A percentile compares a stretch with the other conserved stretches of the same genome.
phyloP scores from a whole-genome alignment of 345 rosid genomes.

The Trapa bicornis region DNA sequence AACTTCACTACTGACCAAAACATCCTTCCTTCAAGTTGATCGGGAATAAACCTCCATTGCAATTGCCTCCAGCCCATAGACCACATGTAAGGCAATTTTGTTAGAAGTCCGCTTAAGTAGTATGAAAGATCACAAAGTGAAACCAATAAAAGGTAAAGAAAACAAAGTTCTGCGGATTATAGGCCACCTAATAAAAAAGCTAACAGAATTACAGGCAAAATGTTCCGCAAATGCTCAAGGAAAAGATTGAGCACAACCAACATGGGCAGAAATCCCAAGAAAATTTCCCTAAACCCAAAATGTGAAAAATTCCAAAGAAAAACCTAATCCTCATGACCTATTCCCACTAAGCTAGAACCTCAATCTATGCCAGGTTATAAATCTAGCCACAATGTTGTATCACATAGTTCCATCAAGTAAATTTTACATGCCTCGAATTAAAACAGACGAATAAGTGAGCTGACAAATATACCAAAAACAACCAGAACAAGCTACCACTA shows the following conservation, averaged over 20 bases:
- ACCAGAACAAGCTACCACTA: constrained; percentile 38
- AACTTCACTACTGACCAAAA: constrained; percentile 25
- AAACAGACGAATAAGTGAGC: background rate
- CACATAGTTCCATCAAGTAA: background rate
- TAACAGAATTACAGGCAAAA: background rate
- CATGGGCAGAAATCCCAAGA: background rate
- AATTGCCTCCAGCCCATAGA: constrained; percentile 51
- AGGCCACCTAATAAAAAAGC: background rate
- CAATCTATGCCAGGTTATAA: background rate
- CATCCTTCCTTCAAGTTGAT: constrained; percentile 11
- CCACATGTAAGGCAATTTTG: constrained; percentile 45
- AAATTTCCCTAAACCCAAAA: background rate
- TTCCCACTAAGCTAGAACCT: background rate
- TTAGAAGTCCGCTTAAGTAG: constrained; percentile 15
- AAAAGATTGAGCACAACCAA: background rate
- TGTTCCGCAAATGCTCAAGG: background rate
- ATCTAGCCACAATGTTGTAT: background rate
- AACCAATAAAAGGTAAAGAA: background rate
- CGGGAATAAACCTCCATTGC: constrained; percentile 28
- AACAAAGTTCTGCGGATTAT: background rate
- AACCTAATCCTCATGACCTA: background rate
- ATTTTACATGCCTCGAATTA: background rate
- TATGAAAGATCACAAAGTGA: constrained; percentile 1
- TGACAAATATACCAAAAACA: background rate
- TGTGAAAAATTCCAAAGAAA: background rate